Evolutionary conservation across 2,329 filamentous ascomycete species (phyloP).

Genomic region (Penicillium sp.): DNA sequence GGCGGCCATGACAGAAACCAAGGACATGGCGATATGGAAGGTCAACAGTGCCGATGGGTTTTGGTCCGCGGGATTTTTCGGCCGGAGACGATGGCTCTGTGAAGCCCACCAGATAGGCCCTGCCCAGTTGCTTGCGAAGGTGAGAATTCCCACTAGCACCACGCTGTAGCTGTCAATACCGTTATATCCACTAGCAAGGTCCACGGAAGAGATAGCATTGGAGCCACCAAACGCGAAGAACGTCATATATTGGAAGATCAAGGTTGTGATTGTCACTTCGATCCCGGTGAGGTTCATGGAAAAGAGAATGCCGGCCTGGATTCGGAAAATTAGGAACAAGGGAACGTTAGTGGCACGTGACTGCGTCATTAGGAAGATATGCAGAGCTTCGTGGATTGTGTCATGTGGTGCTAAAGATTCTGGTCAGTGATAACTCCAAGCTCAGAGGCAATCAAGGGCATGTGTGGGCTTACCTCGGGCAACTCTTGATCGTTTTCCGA

Average conservation of each 20-base stretch:
- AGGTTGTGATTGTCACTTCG: slow-evolving; percentile 66
- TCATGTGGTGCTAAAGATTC: slow-evolving; percentile 16
- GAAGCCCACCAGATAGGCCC: slow-evolving; percentile 84
- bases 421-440: slow-evolving; percentile 10
- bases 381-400: slow-evolving; percentile 63
- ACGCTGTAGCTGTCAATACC: slow-evolving; percentile 80
- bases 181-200: slow-evolving; percentile 93
- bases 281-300: slow-evolving; percentile 42
- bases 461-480: slow-evolving; percentile 18
- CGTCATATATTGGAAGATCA: slow-evolving; percentile 75
- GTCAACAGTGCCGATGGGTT: slow-evolving; percentile 64
- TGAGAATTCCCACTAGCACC: slow-evolving; percentile 74
- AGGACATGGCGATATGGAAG: slow-evolving; percentile 63
- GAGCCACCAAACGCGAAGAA: slow-evolving; percentile 91
- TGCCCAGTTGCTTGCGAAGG: slow-evolving; percentile 88
- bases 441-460: background rate
- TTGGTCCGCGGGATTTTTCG: slow-evolving; percentile 24
- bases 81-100: slow-evolving; percentile 48
- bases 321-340: slow-evolving; percentile 71
- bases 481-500: slow-evolving; percentile 6
- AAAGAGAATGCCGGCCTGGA: slow-evolving; percentile 56
- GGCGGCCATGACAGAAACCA: slow-evolving; percentile 78
- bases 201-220: slow-evolving; percentile 93
- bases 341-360: slow-evolving; percentile 82
- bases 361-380: slow-evolving; percentile 81